Percentiles rank a stretch among this genome's conserved stretches.
These are phyloP conservation scores for Colletotrichum spaethianum DNA, from an alignment of 2,329 filamentous ascomycete genomes.

Conservation along the genomic window DNA sequence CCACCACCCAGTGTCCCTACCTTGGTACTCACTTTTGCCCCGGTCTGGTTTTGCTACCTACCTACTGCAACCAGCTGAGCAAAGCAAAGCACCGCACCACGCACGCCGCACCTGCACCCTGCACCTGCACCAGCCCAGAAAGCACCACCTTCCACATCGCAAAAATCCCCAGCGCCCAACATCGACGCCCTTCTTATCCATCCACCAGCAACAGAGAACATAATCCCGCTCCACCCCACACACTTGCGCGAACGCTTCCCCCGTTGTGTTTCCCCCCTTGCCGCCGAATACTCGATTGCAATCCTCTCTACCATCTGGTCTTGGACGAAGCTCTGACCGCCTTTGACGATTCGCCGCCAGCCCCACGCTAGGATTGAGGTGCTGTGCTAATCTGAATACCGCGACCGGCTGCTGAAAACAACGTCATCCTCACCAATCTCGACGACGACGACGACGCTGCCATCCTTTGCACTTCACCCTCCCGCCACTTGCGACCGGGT, in stretches of 20 bases:
- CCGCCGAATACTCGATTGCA: conserved; percentile 22
- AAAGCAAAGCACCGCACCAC: conserved; percentile 15
- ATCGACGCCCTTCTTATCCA: conserved; percentile 32
- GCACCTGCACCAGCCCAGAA: conserved; percentile 26
- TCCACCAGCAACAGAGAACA: conserved; percentile 26
- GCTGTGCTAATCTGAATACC: conserved; percentile 40
- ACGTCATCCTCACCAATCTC: conserved; percentile 35
- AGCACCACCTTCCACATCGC: conserved; percentile 28
- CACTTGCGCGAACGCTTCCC: conserved; percentile 23
- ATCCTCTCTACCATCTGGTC: conserved; percentile 23
- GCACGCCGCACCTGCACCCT: conserved; percentile 6
- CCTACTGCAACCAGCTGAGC: conserved; percentile 31
- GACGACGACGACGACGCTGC: conserved; percentile 23
- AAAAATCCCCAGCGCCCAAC: conserved; percentile 39
- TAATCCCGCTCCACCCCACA: conserved; percentile 34
- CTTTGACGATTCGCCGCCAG: conserved; percentile 40
- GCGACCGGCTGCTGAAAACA: conserved; percentile 40
- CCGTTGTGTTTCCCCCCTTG: conserved; percentile 8
- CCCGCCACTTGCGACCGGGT: conserved; percentile 40
- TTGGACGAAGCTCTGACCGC: conserved; percentile 41
- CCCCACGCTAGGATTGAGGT: conserved; percentile 40
- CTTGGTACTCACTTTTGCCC: conserved; percentile 3
- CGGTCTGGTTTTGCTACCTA: neutral
- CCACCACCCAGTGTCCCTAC: too few relatives aligned
- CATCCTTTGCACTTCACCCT: conserved; percentile 37